Percentiles rank a stretch among this genome's conserved stretches.
phyloP scores from a whole-genome alignment of 495 filamentous ascomycete species.

The Penicillium salamii region DNA sequence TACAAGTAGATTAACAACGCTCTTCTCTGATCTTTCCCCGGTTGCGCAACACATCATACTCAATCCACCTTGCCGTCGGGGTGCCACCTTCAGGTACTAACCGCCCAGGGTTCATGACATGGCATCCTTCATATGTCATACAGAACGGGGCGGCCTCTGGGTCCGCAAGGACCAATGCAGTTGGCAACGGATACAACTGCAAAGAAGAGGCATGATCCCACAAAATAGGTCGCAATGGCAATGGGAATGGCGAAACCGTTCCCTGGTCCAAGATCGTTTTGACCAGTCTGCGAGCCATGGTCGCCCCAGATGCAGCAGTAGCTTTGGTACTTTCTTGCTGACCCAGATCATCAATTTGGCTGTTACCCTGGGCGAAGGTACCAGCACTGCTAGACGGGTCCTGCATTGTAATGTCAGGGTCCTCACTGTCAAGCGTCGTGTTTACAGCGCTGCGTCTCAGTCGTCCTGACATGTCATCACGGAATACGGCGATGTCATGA shows the following conservation, averaged over 20 bases:
- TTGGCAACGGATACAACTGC: conserved; percentile 84
- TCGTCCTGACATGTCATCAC: conserved; percentile 79
- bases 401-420: conserved; percentile 2
- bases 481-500: conserved; percentile 80
- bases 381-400: neutral
- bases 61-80: conserved; percentile 73
- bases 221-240: conserved; percentile 70
- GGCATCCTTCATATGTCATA: conserved; percentile 89
- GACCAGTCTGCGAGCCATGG: conserved; percentile 74
- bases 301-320: conserved; percentile 46
- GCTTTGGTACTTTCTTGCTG: conserved; percentile 15
- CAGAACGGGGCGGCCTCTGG: conserved; percentile 75
- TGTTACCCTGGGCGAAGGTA: conserved; percentile 3
- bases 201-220: conserved; percentile 81
- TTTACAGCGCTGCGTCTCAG: conserved; percentile 71
- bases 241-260: conserved; percentile 79
- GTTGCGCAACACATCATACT: conserved; percentile 68
- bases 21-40: conserved; percentile 52
- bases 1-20: conserved; percentile 21
- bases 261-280: conserved; percentile 95
- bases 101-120: conserved; percentile 90
- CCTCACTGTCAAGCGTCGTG: conserved; percentile 31
- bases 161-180: conserved; percentile 76
- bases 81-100: conserved; percentile 62
- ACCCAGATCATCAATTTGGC: conserved; percentile 11